Evolutionary conservation across 2,329 filamentous ascomycete genomes (phyloP).

Genomic region (Epichloe amarillans): DNA sequence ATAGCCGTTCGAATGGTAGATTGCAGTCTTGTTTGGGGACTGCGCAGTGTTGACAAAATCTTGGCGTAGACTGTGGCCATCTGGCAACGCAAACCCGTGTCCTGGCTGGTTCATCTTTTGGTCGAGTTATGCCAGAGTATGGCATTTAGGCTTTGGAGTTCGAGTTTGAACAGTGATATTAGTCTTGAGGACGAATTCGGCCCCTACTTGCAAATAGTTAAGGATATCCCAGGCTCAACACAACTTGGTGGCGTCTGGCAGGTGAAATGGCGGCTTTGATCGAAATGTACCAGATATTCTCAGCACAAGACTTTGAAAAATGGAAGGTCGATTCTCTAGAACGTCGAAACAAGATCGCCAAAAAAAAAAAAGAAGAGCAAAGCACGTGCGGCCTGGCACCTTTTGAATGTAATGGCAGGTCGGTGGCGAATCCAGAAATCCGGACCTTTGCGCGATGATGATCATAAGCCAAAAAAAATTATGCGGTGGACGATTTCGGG

Average conservation of each 20-base stretch:
- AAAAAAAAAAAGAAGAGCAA: neutral
- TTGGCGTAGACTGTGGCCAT: constrained; percentile 12
- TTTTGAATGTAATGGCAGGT: neutral
- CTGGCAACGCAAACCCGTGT: constrained; percentile 13
- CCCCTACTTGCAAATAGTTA: no score
- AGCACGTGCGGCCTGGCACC: neutral
- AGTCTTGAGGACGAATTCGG: no score
- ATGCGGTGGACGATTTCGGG: neutral
- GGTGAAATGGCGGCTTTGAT: neutral
- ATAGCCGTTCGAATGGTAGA: constrained; percentile 3
- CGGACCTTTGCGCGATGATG: neutral
- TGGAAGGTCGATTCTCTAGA: neutral
- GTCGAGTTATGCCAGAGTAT: neutral
- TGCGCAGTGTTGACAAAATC: constrained; percentile 9
- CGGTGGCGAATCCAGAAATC: neutral
- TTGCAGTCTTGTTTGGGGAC: constrained; percentile 6
- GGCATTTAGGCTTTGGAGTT: neutral
- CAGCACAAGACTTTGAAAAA: neutral
- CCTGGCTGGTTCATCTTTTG: constrained; percentile 18
- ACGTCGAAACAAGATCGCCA: no score
- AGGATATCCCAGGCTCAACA: neutral
- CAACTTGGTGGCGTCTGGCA: neutral
- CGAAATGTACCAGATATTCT: neutral
- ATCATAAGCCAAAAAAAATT: neutral
- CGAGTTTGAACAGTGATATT: neutral